Evolutionary conservation across 768 basidiomycete genomes (phyloP).

Genomic region (Podaxis sp.): DNA sequence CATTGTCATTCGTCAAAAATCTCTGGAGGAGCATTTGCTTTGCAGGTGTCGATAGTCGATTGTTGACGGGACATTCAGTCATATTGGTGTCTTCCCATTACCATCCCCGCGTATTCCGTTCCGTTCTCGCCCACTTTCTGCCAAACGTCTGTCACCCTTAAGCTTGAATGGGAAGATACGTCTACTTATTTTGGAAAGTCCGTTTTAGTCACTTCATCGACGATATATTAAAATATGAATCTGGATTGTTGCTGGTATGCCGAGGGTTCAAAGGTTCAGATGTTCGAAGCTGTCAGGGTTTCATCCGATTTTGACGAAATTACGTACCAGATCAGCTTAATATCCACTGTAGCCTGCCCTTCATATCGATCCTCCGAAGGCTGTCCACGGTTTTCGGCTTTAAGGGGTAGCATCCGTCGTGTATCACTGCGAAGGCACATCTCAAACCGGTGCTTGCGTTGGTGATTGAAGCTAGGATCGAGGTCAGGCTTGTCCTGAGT

Average conservation of each 20-base stretch:
- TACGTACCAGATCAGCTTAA: neutral
- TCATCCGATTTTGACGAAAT: too few relatives aligned
- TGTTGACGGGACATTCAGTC: neutral
- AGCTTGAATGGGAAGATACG: neutral
- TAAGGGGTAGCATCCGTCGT: neutral
- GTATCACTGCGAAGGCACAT: neutral
- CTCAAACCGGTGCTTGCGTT: too few relatives aligned
- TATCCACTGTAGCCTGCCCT: neutral
- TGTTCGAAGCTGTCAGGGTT: neutral
- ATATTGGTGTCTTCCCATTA: neutral
- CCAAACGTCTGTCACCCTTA: neutral
- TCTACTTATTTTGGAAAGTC: neutral
- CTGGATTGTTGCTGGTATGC: neutral
- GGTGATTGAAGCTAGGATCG: neutral
- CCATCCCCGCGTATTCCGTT: constrained; percentile 1
- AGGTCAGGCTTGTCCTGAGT: neutral
- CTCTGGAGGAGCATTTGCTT: neutral
- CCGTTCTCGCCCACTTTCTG: neutral
- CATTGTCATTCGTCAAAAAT: neutral
- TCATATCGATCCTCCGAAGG: neutral
- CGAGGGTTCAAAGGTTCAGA: neutral
- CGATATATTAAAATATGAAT: neutral
- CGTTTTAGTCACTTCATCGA: neutral
- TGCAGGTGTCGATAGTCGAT: neutral
- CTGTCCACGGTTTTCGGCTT: neutral